Percentiles rank a stretch among this genome's conserved stretches.
phyloP scores from a whole-genome alignment of 331 rosid genomes.

The Arachis monticola region DNA sequence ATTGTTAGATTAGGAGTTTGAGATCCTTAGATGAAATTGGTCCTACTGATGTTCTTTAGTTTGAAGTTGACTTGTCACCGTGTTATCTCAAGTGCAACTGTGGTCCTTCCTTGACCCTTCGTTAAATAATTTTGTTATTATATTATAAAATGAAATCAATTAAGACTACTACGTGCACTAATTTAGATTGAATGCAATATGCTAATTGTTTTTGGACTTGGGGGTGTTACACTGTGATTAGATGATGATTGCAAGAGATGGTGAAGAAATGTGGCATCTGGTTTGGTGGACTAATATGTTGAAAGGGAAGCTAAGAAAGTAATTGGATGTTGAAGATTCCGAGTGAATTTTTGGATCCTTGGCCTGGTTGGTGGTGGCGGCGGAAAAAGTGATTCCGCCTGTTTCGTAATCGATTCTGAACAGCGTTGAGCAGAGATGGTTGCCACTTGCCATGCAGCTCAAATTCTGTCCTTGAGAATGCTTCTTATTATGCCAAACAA shows the following conservation, averaged over 20 bases:
- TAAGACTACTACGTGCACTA: background rate
- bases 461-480: conserved; percentile 8
- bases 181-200: background rate
- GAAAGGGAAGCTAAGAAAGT: conserved; percentile 1
- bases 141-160: background rate
- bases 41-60: background rate
- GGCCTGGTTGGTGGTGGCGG: background rate
- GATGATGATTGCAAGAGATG: conserved; percentile 3
- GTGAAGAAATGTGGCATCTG: conserved; percentile 8
- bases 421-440: background rate
- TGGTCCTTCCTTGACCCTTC: too few relatives aligned
- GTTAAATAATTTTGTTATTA: background rate
- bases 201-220: conserved; percentile 26
- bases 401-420: conserved; percentile 8
- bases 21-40: background rate
- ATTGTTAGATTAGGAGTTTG: too few relatives aligned
- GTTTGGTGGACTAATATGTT: conserved; percentile 23
- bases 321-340: background rate
- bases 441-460: conserved; percentile 1
- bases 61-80: too few relatives aligned
- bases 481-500: conserved; percentile 14
- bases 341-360: too few relatives aligned
- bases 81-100: too few relatives aligned
- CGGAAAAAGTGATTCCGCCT: conserved; percentile 24
- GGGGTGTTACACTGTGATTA: conserved; percentile 14